Percentiles rank a stretch among this genome's conserved stretches.
Conservation (phyloP, 129 eudicot species). For the Centaurea solstitialis region DNA sequence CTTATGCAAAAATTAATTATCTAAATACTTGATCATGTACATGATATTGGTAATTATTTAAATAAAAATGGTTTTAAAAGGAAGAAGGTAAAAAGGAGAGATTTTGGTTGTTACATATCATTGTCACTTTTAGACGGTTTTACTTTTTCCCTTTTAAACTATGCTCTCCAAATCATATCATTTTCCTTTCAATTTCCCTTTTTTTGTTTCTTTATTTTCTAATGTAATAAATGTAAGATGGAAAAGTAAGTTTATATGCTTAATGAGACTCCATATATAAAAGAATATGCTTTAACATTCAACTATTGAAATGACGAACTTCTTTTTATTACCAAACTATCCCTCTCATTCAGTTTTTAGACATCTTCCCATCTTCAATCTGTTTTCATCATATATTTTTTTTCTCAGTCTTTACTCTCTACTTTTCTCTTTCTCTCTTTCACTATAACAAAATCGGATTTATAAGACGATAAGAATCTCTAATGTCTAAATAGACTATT, state of each 20-base stretch:
- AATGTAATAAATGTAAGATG: too few relatives aligned
- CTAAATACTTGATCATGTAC: not conserved
- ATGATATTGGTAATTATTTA: not conserved
- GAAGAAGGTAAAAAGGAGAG: constrained; percentile 27
- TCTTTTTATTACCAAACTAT: too few relatives aligned
- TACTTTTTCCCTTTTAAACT: constrained; percentile 17
- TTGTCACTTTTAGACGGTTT: constrained; percentile 44
- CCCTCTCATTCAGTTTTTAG: not conserved
- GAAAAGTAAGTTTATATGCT: too few relatives aligned
- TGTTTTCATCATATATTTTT: not conserved
- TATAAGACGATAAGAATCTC: too few relatives aligned
- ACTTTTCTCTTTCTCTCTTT: too few relatives aligned
- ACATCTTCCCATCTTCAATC: not conserved
- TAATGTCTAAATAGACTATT: too few relatives aligned
- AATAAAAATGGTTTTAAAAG: not conserved
- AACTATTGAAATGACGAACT: too few relatives aligned
- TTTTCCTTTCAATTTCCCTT: constrained; percentile 16
- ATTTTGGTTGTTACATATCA: constrained; percentile 37
- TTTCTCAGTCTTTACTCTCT: too few relatives aligned
- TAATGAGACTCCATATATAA: too few relatives aligned
- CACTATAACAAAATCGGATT: too few relatives aligned
- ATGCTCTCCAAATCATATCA: constrained; percentile 25
- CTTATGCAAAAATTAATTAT: not conserved
- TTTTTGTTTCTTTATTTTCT: not conserved
- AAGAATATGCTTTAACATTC: too few relatives aligned